Evolutionary conservation across 2,329 filamentous ascomycete species (phyloP), one percentile per base, ranked within the genome.

Genomic region (Xylariaceae sp.): DNA sequence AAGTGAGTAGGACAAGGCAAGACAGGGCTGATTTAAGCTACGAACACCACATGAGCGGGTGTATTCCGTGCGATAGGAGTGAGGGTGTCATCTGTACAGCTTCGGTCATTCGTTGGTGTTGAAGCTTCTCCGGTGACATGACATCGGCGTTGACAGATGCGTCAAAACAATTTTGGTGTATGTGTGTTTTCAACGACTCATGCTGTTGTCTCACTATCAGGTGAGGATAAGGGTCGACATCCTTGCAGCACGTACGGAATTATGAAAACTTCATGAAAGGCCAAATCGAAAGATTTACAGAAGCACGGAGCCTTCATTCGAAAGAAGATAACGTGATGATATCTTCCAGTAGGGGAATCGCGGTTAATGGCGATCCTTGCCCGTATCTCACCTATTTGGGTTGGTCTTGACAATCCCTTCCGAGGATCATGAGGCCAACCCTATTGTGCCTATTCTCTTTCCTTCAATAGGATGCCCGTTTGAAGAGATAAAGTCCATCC

Each of bases 331-430:
- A 18, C 37, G 17, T 18, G 9, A n/a, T 9, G 30, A 51, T 13
- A 56, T 60, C 52, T 57, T 48, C 60, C 55, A 57, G 57, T 15
- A 37, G 35, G 9, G 37, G 44, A 39, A 52, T 17, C 49, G 35
- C 35, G 39, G 53, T 49, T 57, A 53, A 37, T 30, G 17, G 17
- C 17, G 54, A 50, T 51, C 51, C 34, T 57, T 23, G 35, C n/a
- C 5, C 10, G 4, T 35, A 49, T 60, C 50, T 15, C 58, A 55
- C 55, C 61, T 61, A 61, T 58, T 58, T 60, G 55, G 39, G 60
- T 45, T 62, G 55, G 60, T 61, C 61, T 30, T 61, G 58, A 50
- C 10, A 7, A 2, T 8, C 10, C 37, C 50, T 34, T 55, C 58
- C 53, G 37, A 8, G 13, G 34, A 23, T 9, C 37, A 56, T 17